A percentile compares a stretch with the other conserved stretches of the same genome.
Conservation (phyloP, 805 yeast genomes). For the Kazachstania kunashirensis region DNA sequence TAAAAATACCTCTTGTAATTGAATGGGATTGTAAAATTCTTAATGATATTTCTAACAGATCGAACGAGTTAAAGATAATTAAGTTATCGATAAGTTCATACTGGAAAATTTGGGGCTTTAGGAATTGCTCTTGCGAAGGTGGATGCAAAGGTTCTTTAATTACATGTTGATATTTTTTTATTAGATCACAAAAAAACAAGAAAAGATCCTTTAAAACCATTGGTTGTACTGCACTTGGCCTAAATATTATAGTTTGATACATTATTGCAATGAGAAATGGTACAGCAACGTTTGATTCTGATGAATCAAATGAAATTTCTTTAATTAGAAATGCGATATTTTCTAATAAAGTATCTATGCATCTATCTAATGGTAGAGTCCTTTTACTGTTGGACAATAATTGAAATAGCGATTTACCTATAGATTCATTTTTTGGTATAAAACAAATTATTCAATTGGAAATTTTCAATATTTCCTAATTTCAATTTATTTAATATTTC, state of each 20-base stretch:
- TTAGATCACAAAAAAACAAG: constrained; percentile 21
- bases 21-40: constrained; percentile 18
- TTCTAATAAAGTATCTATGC: constrained; percentile 20
- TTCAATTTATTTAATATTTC: constrained; percentile 21
- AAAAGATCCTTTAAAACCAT: constrained; percentile 29
- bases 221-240: constrained; percentile 50
- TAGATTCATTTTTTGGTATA: constrained; percentile 14
- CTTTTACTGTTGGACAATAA: constrained; percentile 13
- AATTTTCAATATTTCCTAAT: constrained; percentile 11
- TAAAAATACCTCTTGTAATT: background rate
- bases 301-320: constrained; percentile 17
- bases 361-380: constrained; percentile 16
- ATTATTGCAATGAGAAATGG: constrained; percentile 56
- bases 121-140: constrained; percentile 12
- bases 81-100: constrained; percentile 41
- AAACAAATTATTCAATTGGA: constrained; percentile 10
- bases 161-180: constrained; percentile 19
- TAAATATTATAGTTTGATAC: constrained; percentile 44
- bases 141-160: constrained; percentile 19
- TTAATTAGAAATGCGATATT: constrained; percentile 22
- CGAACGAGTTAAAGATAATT: constrained; percentile 42
- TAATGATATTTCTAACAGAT: constrained; percentile 42
- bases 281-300: constrained; percentile 28
- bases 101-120: constrained; percentile 34
- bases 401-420: constrained; percentile 18